Base-by-base conservation (phyloP, 2,329 filamentous ascomycete species). In the Alternaria ventricosa region DNA sequence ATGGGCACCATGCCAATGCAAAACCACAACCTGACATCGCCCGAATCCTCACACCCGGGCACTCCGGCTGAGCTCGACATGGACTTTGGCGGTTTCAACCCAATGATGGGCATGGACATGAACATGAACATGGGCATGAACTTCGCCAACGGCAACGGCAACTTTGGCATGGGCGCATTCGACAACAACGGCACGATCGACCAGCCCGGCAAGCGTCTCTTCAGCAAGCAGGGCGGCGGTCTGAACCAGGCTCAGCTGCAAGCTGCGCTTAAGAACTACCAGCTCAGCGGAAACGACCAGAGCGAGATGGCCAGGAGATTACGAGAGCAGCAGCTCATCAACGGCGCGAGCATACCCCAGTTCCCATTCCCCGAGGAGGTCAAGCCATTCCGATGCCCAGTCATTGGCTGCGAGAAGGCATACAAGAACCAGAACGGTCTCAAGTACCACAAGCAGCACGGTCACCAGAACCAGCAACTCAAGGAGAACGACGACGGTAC, bases 341-440 rank as follows among this genome's bases (percentile, higher is more conserved):
- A 87, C 30, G 81, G 82, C 23, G 81, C 81, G 23, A 80, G 77
- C 67, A 80, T 82, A 22, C 70, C 77, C 13, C 76, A 77, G 43
- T 74, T 76, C 63, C 75, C 80, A 71, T 76, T 82, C 81, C 76
- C 91, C 15, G 95, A 98, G 78, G 95, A 99, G 78, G 93, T 96
- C 75, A 99, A 98, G 82, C 96, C 96, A 0, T 99, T 97, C 86
- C 92, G 94, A 79, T 99, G 96, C 75, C 96, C 96, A 2, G 96
- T 99, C 55, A 97, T 99, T 78, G 96, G 96, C 6, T 99, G 96
- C 76, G 96, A 98, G 81, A 99, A 99, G 85, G 95, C 96, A 0
- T 99, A 99, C 84, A 99, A 99, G 86, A 99, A 99, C 80, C 96
- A 98, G 79, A 99, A 99, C 72, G 96, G 96, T 54, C 86, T 99